Conservation (phyloP, 2,329 filamentous ascomycete genomes). For the Zarea fungicola region DNA sequence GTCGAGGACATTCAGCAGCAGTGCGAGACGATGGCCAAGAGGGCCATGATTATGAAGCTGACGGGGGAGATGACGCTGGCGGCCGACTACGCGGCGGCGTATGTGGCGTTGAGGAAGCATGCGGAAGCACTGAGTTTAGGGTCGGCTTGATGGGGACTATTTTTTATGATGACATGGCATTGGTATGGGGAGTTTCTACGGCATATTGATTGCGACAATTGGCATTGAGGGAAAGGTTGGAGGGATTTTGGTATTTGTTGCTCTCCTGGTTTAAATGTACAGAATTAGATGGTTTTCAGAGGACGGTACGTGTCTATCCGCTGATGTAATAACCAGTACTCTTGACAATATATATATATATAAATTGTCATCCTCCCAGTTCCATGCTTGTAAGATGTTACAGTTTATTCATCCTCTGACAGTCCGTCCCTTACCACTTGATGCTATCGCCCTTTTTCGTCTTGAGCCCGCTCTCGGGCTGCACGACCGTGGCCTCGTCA, state of each 20-base stretch:
- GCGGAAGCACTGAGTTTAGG: conserved; percentile 27
- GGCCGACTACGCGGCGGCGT: conserved; percentile 62
- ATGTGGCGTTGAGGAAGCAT: conserved; percentile 50
- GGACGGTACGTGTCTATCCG: neutral
- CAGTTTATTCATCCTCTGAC: neutral
- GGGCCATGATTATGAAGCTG: conserved; percentile 68
- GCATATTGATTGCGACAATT: neutral
- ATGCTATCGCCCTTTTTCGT: conserved; percentile 34
- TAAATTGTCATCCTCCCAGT: neutral
- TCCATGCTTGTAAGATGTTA: neutral
- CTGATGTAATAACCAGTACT: neutral
- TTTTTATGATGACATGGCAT: neutral
- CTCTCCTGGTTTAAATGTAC: conserved; percentile 1
- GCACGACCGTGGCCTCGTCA: conserved; percentile 18
- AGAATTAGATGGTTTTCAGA: neutral
- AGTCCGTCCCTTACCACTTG: conserved; percentile 27
- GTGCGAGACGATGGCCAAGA: conserved; percentile 77
- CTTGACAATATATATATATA: neutral
- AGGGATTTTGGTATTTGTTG: neutral
- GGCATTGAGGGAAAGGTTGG: neutral
- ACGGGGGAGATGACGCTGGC: conserved; percentile 59
- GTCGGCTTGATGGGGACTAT: neutral
- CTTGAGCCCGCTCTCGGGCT: conserved; percentile 27
- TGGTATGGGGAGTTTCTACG: no score
- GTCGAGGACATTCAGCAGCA: conserved; percentile 62